Percentiles rank a stretch among this genome's conserved stretches.
Evolutionary conservation across 2,329 filamentous ascomycete genomes (phyloP).

Genomic region (Exophiala phaeomuriformis): DNA sequence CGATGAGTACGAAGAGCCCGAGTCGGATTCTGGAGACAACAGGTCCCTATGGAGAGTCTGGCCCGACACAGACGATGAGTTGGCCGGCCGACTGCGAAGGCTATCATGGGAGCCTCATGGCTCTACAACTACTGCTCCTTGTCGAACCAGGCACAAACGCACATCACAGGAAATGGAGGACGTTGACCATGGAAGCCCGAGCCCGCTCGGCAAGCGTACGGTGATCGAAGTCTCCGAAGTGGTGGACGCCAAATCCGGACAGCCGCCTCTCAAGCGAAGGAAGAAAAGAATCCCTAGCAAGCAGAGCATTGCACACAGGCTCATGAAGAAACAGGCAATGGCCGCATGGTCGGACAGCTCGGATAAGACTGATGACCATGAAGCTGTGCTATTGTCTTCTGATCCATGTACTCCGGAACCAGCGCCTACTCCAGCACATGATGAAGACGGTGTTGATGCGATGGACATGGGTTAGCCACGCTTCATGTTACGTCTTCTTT

Average conservation of each 20-base stretch:
- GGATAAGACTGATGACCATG: conserved; percentile 15
- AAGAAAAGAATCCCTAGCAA: conserved; percentile 7
- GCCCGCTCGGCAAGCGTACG: not conserved
- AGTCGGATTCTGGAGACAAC: conserved; percentile 24
- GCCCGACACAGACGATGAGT: conserved; percentile 22
- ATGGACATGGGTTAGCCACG: conserved; percentile 21
- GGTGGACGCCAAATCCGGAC: conserved; percentile 13
- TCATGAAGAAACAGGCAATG: conserved; percentile 4
- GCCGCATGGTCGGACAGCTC: conserved; percentile 19
- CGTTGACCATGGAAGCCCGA: not conserved
- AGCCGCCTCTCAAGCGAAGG: conserved; percentile 15
- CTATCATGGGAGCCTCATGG: conserved; percentile 16
- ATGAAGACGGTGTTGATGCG: conserved; percentile 8
- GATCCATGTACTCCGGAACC: conserved; percentile 9
- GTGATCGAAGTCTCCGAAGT: conserved; percentile 22
- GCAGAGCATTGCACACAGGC: conserved; percentile 7
- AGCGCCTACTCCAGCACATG: conserved; percentile 2
- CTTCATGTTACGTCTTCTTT: not conserved
- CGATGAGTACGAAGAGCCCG: conserved; percentile 32
- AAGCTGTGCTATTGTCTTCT: conserved; percentile 9
- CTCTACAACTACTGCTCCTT: not conserved
- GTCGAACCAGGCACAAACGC: conserved; percentile 9
- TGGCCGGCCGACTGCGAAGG: conserved; percentile 19
- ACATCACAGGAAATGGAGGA: conserved; percentile 14
- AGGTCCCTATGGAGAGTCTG: conserved; percentile 34